Evolutionary conservation across 306 rosid genomes (phyloP).

Genomic region (Vachellia pachyceras): DNA sequence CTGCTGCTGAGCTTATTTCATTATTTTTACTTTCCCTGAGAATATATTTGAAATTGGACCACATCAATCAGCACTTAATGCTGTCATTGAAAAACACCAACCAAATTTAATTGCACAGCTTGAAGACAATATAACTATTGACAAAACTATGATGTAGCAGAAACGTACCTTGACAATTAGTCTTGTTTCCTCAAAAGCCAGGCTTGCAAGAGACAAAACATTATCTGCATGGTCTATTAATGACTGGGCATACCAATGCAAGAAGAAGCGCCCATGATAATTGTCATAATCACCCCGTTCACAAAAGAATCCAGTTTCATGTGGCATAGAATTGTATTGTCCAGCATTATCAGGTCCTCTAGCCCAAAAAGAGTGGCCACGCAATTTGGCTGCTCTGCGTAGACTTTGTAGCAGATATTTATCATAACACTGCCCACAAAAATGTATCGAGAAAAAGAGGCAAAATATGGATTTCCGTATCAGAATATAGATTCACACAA

Average conservation of each 20-base stretch:
- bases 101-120: slow-evolving; percentile 35
- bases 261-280: slow-evolving; percentile 97
- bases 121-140: slow-evolving; percentile 27
- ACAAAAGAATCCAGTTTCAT: slow-evolving; percentile 95
- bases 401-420: slow-evolving; percentile 85
- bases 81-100: slow-evolving; percentile 18
- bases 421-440: slow-evolving; percentile 83
- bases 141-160: slow-evolving; percentile 27
- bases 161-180: slow-evolving; percentile 77
- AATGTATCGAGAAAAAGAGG: slow-evolving; percentile 13
- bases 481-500: slow-evolving; percentile 1
- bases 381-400: slow-evolving; percentile 79
- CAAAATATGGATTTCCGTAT: slow-evolving; percentile 34
- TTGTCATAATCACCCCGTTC: slow-evolving; percentile 97
- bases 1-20: not conserved
- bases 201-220: slow-evolving; percentile 94
- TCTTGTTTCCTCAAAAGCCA: slow-evolving; percentile 88
- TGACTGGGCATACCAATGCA: slow-evolving; percentile 89
- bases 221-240: slow-evolving; percentile 87
- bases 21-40: not conserved
- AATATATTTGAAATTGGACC: not conserved
- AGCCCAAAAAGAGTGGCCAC: slow-evolving; percentile 95
- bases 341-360: slow-evolving; percentile 98
- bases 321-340: slow-evolving; percentile 88
- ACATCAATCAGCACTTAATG: slow-evolving; percentile 1